These are phyloP conservation scores for Elsinoe fawcettii DNA, from an alignment of 2,329 filamentous ascomycete genomes.

Conservation along the genomic window DNA sequence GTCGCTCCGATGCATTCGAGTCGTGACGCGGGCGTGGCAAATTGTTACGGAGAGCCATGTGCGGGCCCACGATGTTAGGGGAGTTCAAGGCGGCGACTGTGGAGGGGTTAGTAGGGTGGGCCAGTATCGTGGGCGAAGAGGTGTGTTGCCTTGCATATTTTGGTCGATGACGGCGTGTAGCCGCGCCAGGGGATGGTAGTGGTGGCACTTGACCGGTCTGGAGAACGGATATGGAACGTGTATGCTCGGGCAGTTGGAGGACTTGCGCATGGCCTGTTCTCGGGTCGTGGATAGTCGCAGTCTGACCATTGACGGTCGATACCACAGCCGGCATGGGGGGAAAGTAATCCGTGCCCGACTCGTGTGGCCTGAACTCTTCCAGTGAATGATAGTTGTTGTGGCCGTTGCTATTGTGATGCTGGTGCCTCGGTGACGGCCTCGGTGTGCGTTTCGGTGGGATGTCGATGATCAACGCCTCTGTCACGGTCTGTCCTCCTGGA, in stretches of 20 bases:
- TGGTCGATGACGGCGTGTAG: conserved; percentile 44
- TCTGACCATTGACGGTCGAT: conserved; percentile 32
- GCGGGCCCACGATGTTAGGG: conserved; percentile 34
- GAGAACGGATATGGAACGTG: conserved; percentile 70
- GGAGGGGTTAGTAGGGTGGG: conserved; percentile 31
- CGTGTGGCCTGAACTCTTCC: conserved; percentile 58
- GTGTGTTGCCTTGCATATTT: conserved; percentile 65
- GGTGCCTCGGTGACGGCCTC: conserved; percentile 64
- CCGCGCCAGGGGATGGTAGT: conserved; percentile 73
- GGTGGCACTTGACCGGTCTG: conserved; percentile 71
- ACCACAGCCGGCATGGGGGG: conserved; percentile 55
- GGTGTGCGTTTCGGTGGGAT: conserved; percentile 70
- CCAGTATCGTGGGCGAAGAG: conserved; percentile 66
- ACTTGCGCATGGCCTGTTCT: conserved; percentile 25
- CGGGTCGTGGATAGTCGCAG: conserved; percentile 31
- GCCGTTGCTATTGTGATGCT: conserved; percentile 35
- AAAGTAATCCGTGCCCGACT: conserved; percentile 74
- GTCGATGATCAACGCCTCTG: conserved; percentile 87
- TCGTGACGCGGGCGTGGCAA: conserved; percentile 31
- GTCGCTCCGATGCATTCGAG: conserved; percentile 36
- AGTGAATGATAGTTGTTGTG: conserved; percentile 47
- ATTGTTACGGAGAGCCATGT: conserved; percentile 24
- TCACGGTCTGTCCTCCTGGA: conserved; percentile 76
- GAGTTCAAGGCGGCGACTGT: conserved; percentile 21
- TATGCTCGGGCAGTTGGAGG: conserved; percentile 36